Percentiles rank a stretch among this genome's conserved stretches.
phyloP scores from a whole-genome alignment of 768 basidiomycete genomes.

The Boletus tylopilopsis region DNA sequence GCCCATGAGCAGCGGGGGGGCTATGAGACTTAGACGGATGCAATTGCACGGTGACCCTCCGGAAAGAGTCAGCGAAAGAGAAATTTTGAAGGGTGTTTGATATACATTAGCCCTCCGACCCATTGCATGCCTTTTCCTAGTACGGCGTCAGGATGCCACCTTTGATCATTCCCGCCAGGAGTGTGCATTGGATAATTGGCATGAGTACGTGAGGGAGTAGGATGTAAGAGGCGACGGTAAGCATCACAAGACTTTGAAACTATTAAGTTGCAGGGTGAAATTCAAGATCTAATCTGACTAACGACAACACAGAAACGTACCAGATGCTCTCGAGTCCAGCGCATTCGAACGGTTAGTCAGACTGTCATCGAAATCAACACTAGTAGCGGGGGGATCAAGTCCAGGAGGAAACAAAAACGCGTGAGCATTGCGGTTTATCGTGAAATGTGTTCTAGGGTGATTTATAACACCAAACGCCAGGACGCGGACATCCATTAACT shows the following conservation, averaged over 20 bases:
- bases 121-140: conserved; percentile 64
- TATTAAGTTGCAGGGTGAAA: conserved; percentile 1
- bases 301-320: conserved; percentile 1
- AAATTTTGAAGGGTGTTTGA: not conserved
- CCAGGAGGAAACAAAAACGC: conserved; percentile 68
- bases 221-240: conserved; percentile 48
- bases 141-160: conserved; percentile 53
- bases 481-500: conserved; percentile 69
- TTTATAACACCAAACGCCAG: conserved; percentile 66
- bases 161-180: conserved; percentile 61
- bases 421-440: conserved; percentile 65
- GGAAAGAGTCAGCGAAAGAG: conserved; percentile 5
- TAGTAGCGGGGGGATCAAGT: conserved; percentile 35
- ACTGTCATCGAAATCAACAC: not conserved
- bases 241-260: conserved; percentile 4
- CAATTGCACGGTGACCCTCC: conserved; percentile 63
- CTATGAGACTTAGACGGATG: conserved; percentile 42
- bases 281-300: not conserved
- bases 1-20: conserved; percentile 29
- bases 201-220: conserved; percentile 54
- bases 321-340: conserved; percentile 1
- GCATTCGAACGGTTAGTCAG: too few species aligned
- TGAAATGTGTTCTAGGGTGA: conserved; percentile 51
- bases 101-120: conserved; percentile 71
- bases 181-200: conserved; percentile 71